Base-by-base conservation (phyloP, 1,284 basidiomycete genomes). In the Moniliella sp. region DNA sequence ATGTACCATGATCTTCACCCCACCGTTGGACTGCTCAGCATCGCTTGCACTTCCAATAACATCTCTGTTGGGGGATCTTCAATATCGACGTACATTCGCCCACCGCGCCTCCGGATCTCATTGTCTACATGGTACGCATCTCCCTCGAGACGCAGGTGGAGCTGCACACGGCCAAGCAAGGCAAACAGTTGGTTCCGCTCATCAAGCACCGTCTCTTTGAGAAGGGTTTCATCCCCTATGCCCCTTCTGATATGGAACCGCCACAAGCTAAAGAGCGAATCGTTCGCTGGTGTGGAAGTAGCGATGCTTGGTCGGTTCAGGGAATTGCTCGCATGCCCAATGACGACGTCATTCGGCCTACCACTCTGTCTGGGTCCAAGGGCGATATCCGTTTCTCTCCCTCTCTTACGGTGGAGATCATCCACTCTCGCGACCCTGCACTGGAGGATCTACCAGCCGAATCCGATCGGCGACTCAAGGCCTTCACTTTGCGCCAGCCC, bases 61-160 rank as follows among this genome's bases (percentile, higher is more conserved):
- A 57, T 57, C 30, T 55, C 51, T 13, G 54, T 59, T 28, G 56
- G 54, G 54, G 56, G n/a, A 41, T 59, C 12, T 57, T 59, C 41
- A 57, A 59, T 35, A 48, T 59, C 27, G 56, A 59, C 33, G 48
- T 59, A 25, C 51, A 57, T 40, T 53, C 50, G 3, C 56, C 56
- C 5, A 45, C 37, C 7, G 48, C 56, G 9, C 54, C 56, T 1
- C 10, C 28, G 1, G 56, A 59, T 18, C 38, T 59, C 25, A 48
- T 55, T n/a, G 56, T 59, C 18, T 59, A 54, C 31, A 44, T 59
- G 4, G 54, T 57, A 10, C 39, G 56, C 9, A 42, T 59, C 2
- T 56, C 51, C 9, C 43, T 59, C 13, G 46, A 57, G 29, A 59
- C 54, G 2, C 49, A 42, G 3, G 52, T 55, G 30, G 56, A 59